Conservation (phyloP, 2,329 filamentous ascomycete species). For the Colletotrichum godetiae region DNA sequence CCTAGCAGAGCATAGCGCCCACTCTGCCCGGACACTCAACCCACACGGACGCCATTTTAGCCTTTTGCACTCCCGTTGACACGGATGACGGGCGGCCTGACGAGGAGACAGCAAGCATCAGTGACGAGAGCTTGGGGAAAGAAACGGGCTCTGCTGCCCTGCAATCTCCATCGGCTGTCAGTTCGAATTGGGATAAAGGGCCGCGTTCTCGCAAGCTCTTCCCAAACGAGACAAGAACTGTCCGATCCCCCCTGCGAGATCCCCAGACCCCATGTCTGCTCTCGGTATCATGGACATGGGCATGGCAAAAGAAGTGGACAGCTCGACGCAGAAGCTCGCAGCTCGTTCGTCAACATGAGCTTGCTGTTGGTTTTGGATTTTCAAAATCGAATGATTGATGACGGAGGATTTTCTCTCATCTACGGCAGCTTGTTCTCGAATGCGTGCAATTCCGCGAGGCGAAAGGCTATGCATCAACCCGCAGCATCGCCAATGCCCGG, state of each 20-base stretch:
- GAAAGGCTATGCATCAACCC: background rate
- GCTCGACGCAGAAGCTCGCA: conserved; percentile 2
- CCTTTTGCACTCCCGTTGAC: conserved; percentile 29
- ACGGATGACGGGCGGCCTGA: conserved; percentile 21
- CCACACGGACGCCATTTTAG: conserved; percentile 32
- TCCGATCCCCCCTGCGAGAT: conserved; percentile 28
- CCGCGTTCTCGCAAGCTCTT: conserved; percentile 38
- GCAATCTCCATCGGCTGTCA: conserved; percentile 22
- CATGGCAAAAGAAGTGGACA: conserved; percentile 8
- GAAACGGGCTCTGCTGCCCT: conserved; percentile 14
- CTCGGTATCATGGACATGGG: conserved; percentile 21
- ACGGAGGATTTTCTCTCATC: background rate
- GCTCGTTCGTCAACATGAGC: background rate
- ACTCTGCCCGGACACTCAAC: background rate
- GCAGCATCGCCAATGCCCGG: background rate
- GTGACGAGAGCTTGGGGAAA: conserved; percentile 17
- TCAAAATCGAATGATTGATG: conserved; percentile 13
- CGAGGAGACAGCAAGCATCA: conserved; percentile 10
- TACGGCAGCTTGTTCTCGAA: background rate
- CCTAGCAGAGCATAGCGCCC: conserved; percentile 29
- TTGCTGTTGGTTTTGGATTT: conserved; percentile 9
- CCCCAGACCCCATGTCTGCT: conserved; percentile 21
- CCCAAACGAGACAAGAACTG: conserved; percentile 31
- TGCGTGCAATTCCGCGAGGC: background rate
- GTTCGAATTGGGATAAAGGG: conserved; percentile 20